Conservation (phyloP, 208 protist genomes). For the Naegleria gruberi region DNA sequence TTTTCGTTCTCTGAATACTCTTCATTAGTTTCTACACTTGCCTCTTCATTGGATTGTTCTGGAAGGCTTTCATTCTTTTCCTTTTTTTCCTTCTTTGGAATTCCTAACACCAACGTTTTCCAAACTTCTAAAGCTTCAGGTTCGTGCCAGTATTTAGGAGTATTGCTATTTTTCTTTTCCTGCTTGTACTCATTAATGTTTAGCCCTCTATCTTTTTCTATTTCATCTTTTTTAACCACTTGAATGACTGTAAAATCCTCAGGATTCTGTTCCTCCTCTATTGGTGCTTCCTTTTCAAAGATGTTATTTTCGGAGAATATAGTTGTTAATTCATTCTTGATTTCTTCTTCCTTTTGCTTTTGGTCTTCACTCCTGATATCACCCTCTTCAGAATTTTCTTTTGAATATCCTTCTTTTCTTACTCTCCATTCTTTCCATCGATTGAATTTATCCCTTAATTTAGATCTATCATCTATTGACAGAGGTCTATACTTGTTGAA, state of each 20-base stretch:
- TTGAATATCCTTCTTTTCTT: background rate
- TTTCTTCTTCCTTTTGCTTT: background rate
- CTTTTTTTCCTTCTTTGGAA: background rate
- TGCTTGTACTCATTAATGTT: background rate
- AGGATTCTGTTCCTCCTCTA: background rate
- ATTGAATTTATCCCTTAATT: background rate
- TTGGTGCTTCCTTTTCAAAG: background rate
- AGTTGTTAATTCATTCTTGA: background rate
- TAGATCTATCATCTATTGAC: background rate
- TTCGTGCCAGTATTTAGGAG: background rate
- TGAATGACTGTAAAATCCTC: background rate
- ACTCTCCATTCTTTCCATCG: background rate
- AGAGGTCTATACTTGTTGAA: background rate
- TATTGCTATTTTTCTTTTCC: background rate
- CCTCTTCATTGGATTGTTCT: background rate
- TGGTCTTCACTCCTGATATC: background rate
- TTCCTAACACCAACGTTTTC: background rate
- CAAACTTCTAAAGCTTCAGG: background rate
- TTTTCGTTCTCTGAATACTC: background rate
- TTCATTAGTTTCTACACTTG: too few species aligned
- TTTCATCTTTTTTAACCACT: background rate
- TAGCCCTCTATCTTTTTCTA: background rate
- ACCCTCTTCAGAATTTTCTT: background rate
- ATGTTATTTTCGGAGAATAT: background rate
- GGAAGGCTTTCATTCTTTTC: background rate